Evolutionary conservation across 441 rosid species (phyloP), one percentile per base, ranked within the genome.

Genomic region (Viola pubescens): DNA sequence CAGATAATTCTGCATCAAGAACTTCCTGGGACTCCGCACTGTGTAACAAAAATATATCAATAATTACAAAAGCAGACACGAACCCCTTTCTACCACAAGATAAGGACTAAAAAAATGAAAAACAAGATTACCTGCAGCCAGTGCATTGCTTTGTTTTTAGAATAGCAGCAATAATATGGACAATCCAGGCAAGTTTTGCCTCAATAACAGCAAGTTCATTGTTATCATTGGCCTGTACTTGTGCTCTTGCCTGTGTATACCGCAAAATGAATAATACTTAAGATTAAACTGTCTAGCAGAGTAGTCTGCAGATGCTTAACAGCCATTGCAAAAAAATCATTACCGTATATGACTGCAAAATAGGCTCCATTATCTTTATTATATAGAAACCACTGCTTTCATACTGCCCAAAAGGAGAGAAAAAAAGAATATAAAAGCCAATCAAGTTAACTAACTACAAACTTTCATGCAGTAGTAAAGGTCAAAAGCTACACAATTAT

Each of bases 1-100:
- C 97, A 57, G 99, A 86, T 65, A 95, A 96, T 72, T 95, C 98
- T 4, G 99, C 99, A 78, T 95, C 99, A 69, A 95, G 87, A 73
- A 88, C 80, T 77, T 95, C 99, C 70, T 89, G 99, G 19, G 97
- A 82, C 75, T 95, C 99, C 82, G 70, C 71, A 64, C 99, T 95
- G 88, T 82, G 64, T 11, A 57, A 37, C 63, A 50, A 13, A 9
- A 56, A 53, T 41, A 59, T n/a, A 69, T 47, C 54, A 34, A 60
- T 37, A 67, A 38, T 47, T 56, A 45, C 56, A 61, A 54, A 43
- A 40, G 8, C 2, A 16, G 45, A 43, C 9, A 52, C 1, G 10
- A 12, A 10, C 43, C 37, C 6, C 5, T 12, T 9, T 37, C 16
- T 4, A 10, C 44, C 37, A 54, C 49, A 42, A 56, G 55, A 63